phyloP scores from a whole-genome alignment of 495 filamentous ascomycete species.

The Lophiotrema nucula region DNA sequence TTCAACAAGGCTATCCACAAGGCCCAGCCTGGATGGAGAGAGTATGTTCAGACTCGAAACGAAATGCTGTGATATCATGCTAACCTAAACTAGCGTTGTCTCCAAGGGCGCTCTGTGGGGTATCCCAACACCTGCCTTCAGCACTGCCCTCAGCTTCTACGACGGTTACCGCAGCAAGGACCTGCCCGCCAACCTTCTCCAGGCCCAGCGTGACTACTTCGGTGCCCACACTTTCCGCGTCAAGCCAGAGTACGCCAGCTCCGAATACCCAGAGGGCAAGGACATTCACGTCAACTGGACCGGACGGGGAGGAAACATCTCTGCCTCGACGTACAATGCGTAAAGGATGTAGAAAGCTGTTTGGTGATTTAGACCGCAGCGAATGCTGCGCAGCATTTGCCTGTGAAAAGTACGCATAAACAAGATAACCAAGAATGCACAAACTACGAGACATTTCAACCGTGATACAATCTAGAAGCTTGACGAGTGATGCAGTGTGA shows the following conservation, averaged over 20 bases:
- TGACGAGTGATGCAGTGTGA: too few species aligned
- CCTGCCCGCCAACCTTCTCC: constrained; percentile 93
- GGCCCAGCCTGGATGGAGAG: constrained; percentile 93
- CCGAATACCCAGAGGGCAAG: constrained; percentile 79
- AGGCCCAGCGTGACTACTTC: constrained; percentile 99
- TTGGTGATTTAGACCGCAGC: too few species aligned
- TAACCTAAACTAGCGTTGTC: constrained; percentile 54
- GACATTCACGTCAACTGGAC: constrained; percentile 99
- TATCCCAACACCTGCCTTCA: constrained; percentile 93
- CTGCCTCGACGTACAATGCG: constrained; percentile 94
- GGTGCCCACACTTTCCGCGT: constrained; percentile 92
- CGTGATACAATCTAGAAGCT: too few species aligned
- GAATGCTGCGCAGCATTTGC: too few species aligned
- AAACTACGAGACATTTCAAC: too few species aligned
- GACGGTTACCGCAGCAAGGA: constrained; percentile 95
- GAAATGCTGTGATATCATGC: background rate
- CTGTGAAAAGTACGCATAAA: constrained; percentile 31
- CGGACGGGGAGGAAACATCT: constrained; percentile 92
- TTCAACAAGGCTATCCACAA: constrained; percentile 98
- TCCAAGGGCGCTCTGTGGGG: constrained; percentile 88
- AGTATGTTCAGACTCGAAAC: constrained; percentile 38
- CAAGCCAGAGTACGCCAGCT: constrained; percentile 68
- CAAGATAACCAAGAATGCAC: constrained; percentile 9
- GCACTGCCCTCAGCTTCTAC: constrained; percentile 94
- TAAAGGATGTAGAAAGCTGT: constrained; percentile 49